Evolutionary conservation across 2,329 filamentous ascomycete genomes (phyloP).

Genomic region (Fusarium cicatricum): DNA sequence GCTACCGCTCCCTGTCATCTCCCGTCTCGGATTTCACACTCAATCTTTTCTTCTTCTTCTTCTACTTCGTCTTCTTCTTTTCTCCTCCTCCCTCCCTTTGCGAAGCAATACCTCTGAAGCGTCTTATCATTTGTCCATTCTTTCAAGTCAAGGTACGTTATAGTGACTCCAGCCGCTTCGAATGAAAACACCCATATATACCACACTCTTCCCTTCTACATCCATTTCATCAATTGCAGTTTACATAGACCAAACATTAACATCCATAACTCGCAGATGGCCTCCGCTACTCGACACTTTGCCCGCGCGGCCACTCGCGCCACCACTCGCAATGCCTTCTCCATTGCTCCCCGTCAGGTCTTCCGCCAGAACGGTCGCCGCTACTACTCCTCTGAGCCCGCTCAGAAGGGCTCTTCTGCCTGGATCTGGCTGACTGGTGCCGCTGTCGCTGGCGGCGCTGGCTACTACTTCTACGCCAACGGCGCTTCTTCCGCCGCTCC

Average conservation of each 20-base stretch:
- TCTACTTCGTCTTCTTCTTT: conserved; percentile 5
- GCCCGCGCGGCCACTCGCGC: conserved; percentile 67
- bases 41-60: not conserved
- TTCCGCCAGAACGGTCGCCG: conserved; percentile 80
- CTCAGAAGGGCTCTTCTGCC: conserved; percentile 58
- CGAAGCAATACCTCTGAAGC: conserved; percentile 15
- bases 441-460: conserved; percentile 68
- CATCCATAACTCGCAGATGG: conserved; percentile 42
- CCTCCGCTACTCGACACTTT: conserved; percentile 61
- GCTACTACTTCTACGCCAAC: conserved; percentile 71
- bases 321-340: conserved; percentile 64
- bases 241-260: conserved; percentile 11
- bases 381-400: conserved; percentile 78
- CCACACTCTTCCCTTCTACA: not conserved
- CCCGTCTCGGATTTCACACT: conserved; percentile 5
- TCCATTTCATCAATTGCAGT: not conserved
- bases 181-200: not conserved
- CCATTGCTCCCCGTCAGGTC: conserved; percentile 67
- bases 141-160: conserved; percentile 32
- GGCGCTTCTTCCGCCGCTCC: conserved; percentile 58
- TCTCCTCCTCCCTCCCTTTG: conserved; percentile 12
- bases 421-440: conserved; percentile 68
- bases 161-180: not conserved
- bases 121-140: conserved; percentile 11
- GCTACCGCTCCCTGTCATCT: conserved; percentile 30